phyloP scores from a whole-genome alignment of 495 filamentous ascomycete species.

The Pyrenula massariospora region DNA sequence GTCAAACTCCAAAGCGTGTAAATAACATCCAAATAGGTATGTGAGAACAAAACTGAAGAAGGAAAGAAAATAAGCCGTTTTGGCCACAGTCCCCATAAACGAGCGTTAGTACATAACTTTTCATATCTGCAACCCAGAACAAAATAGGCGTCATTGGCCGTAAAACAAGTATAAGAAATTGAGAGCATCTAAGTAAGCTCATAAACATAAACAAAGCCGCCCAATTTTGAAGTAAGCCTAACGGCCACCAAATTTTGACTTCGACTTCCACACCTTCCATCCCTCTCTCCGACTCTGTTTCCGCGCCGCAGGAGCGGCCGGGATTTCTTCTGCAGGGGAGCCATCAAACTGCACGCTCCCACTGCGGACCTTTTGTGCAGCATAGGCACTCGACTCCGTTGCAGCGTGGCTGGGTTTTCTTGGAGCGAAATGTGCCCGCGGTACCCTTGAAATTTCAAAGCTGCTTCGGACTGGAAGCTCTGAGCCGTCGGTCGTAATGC shows the following conservation, averaged over 20 bases:
- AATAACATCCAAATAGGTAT: no score
- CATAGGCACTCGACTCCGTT: not conserved
- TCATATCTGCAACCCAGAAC: not conserved
- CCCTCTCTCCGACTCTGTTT: not conserved
- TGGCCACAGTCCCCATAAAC: not conserved
- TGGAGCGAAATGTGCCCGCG: not conserved
- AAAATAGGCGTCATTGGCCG: no score
- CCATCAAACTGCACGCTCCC: not conserved
- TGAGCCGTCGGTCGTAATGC: not conserved
- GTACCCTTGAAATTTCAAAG: not conserved
- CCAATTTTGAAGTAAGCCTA: not conserved
- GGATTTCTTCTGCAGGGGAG: not conserved
- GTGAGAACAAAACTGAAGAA: not conserved
- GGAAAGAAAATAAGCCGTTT: not conserved
- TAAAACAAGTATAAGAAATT: not conserved
- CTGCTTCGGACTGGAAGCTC: not conserved
- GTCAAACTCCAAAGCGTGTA: no score
- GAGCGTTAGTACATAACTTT: not conserved
- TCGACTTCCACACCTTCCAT: not conserved
- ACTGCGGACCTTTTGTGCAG: not conserved
- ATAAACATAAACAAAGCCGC: not conserved
- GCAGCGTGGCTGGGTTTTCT: not conserved
- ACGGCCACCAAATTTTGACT: not conserved
- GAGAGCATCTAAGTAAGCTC: not conserved
- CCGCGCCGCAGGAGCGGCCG: not conserved